Base-by-base conservation (phyloP, 306 rosid genomes). In the Casuarina glauca region DNA sequence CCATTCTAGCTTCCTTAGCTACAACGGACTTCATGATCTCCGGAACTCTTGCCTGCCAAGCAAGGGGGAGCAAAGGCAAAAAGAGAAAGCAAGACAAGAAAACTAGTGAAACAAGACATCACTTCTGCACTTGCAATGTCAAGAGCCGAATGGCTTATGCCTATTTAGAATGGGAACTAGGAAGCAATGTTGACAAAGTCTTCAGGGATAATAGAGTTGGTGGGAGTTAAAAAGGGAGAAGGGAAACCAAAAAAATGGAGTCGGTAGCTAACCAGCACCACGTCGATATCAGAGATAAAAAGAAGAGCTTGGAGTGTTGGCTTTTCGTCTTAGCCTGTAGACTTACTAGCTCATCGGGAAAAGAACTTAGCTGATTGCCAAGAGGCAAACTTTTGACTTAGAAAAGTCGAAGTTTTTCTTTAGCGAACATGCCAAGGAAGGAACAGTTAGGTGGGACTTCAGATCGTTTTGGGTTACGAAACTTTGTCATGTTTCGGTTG, bases 1-100 rank as follows among this genome's bases (percentile, higher is more conserved):
- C 93, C 32, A 78, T 87, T 4, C 97, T 97, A 3, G 93, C 79
- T 64, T 95, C 97, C 78, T 75, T 88, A 43, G 91, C 90, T 76
- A 95, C 81, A 43, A 92, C 62, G 46, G 97, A 88, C 69, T 86
- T 84, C 4, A 87, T 96, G 73, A 92, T 89, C 64, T 87, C 79
- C 43, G 78, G 87, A 81, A 97, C 97, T 83, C 50, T 74, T 72
- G 17, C 17, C 2, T 58, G 89, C 82, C 39, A 83, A 81, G 78
- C 93, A 86, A 43, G 82, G 70, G 48, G 96, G 96, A 62, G 77
- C 88, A 80, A 83, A 80, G 72, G 91, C 85, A 77, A 91, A 77
- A 49, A 93, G 87, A 83, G 84, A 88, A 67, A 93, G 81, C 79
- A 80, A 82, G 19, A 91, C 17, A 42, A 83, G 63, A 77, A 82